Evolutionary conservation across 768 basidiomycete species (phyloP).

Genomic region (Collybia nuda): DNA sequence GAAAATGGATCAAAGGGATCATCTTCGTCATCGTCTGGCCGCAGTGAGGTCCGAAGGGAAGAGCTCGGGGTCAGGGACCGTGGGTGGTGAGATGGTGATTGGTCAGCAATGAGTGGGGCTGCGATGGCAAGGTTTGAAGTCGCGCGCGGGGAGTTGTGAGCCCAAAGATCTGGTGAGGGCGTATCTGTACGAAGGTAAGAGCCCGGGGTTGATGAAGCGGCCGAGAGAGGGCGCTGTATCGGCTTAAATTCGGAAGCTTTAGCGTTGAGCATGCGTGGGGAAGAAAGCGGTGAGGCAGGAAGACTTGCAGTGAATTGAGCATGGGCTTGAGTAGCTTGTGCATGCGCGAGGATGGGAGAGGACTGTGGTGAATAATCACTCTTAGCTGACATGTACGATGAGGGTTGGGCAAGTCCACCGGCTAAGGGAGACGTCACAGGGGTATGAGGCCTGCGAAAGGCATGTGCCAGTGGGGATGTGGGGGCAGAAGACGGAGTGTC

Average conservation of each 20-base stretch:
- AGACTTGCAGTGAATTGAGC: constrained; percentile 77
- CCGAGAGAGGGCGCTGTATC: constrained; percentile 75
- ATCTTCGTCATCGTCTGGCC: constrained; percentile 64
- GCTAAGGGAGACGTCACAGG: constrained; percentile 76
- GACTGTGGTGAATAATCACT: constrained; percentile 61
- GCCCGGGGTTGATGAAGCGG: constrained; percentile 62
- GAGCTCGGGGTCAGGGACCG: constrained; percentile 71
- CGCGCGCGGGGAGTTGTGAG: constrained; percentile 67
- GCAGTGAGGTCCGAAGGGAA: constrained; percentile 62
- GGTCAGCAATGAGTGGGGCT: constrained; percentile 82
- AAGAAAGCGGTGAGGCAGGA: constrained; percentile 81
- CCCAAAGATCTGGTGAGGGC: constrained; percentile 90
- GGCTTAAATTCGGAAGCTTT: constrained; percentile 91
- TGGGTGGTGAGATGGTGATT: constrained; percentile 35
- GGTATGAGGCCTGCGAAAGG: constrained; percentile 79
- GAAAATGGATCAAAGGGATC: constrained; percentile 84
- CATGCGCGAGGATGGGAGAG: constrained; percentile 63
- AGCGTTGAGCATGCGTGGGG: constrained; percentile 83
- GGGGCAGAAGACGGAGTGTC: constrained; percentile 79
- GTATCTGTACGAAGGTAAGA: constrained; percentile 68
- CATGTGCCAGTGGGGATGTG: constrained; percentile 70
- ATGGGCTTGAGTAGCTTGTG: constrained; percentile 52
- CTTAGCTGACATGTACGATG: constrained; percentile 57
- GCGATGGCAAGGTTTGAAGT: constrained; percentile 90
- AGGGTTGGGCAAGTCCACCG: constrained; percentile 41